Base-by-base conservation (phyloP, 169 alveolate species). In the Theileria equi region DNA sequence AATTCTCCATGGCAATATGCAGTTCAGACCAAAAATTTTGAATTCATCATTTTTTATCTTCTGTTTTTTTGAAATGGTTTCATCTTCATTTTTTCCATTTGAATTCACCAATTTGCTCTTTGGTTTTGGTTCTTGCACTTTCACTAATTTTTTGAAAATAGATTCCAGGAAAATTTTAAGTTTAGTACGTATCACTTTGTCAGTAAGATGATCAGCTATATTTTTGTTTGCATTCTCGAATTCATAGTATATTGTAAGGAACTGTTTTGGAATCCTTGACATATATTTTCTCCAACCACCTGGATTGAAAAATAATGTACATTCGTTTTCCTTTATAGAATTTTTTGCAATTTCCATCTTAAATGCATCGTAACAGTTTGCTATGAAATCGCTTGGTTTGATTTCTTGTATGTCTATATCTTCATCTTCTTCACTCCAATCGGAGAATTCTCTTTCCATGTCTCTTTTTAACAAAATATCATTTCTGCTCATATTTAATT, bases 361-460 rank as follows among this genome's bases (percentile, higher is more conserved):
- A 19, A 50, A 40, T 26, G 16, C 53, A 2, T 62, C 52, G 19
- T 66, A 55, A 43, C 62, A 71, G 36, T 74, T 65, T n/a, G 84
- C 73, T 19, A 74, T 54, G 23, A 74, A 74, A 32, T 63, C 67
- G 7, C 21, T 63, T 2, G 84, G 64, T 25, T 54, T 61, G 7
- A 74, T 41, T 8, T 19, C 21, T 32, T 21, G 16, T 13, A 5
- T 29, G 26, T 40, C 55, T 32, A 0, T 25, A 13, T 67, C 74
- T 10, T 80, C 81, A 36, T 81, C 88, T 31, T 86, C 92, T 38
- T 79, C 92, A 49, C 90, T 81, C 92, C 92, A 86, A 25, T 73
- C 78, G 32, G 90, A 81, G 58, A 81, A 86, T 28, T 86, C 89
- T 26, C 59, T 76, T 53, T 81, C 89, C 65, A 81, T 86, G 40